Conservation (phyloP, 2,329 filamentous ascomycete species). For the Scedosporium aurantiacum region DNA sequence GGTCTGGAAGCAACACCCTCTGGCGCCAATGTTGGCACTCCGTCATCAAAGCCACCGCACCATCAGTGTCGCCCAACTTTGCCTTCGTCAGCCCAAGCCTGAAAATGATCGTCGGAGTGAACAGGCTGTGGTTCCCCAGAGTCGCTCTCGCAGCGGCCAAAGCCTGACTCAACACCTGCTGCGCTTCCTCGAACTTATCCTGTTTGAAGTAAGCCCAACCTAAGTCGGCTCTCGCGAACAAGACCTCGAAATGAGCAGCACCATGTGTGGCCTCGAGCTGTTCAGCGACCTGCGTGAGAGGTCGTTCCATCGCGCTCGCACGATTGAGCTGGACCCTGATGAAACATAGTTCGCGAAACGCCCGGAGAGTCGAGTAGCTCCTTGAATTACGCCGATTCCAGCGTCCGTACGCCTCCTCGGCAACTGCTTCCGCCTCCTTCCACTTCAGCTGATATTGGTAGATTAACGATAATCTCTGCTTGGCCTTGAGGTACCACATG, state of each 20-base stretch:
- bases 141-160: slow-evolving; percentile 8
- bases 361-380: neutral
- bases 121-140: neutral
- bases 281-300: slow-evolving; percentile 3
- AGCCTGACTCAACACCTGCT: slow-evolving; percentile 17
- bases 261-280: neutral
- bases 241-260: neutral
- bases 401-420: neutral
- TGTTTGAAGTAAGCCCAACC: slow-evolving; percentile 13
- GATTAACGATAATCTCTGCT: neutral
- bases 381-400: neutral
- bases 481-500: neutral
- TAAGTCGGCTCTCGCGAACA: slow-evolving; percentile 5
- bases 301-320: neutral
- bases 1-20: neutral
- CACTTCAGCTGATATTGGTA: slow-evolving; percentile 1
- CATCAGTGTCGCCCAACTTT: neutral
- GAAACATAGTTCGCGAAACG: slow-evolving; percentile 1
- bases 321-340: neutral
- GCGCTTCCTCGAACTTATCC: slow-evolving; percentile 21
- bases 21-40: neutral
- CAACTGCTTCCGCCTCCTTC: neutral
- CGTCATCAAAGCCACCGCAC: neutral
- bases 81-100: neutral
- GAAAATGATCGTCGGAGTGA: neutral